Percentiles rank a stretch among this genome's conserved stretches.
phyloP scores from a whole-genome alignment of 2,329 filamentous ascomycete species.

The Trichoderma citrinoviride region DNA sequence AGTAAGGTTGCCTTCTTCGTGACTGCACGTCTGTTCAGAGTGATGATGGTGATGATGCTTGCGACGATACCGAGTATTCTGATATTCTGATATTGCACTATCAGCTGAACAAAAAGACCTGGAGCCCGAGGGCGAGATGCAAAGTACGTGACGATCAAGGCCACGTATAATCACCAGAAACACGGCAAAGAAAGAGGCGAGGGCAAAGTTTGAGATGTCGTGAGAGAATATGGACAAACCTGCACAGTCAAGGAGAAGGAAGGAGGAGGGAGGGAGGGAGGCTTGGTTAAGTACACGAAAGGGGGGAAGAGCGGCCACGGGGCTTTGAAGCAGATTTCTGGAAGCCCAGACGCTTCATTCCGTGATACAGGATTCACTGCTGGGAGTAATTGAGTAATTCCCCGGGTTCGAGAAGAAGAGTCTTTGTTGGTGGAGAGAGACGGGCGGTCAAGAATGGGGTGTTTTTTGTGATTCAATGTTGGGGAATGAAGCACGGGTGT shows the following conservation, averaged over 20 bases:
- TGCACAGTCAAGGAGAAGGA: too few relatives aligned
- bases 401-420: neutral
- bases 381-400: neutral
- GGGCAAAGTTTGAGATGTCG: neutral
- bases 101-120: neutral
- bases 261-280: neutral
- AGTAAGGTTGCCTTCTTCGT: neutral
- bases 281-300: neutral
- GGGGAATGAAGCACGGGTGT: neutral
- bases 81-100: neutral
- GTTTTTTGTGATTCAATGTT: constrained; percentile 20
- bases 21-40: neutral
- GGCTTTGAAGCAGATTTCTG: neutral
- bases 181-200: neutral
- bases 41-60: neutral
- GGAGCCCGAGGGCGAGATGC: neutral
- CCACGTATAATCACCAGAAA: neutral
- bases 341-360: neutral
- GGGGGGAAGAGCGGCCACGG: neutral
- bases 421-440: neutral
- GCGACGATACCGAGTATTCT: neutral
- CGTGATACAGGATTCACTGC: constrained; percentile 17
- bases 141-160: neutral
- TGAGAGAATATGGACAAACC: neutral
- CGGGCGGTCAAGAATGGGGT: constrained; percentile 9